Evolutionary conservation across 768 basidiomycete species (phyloP).

Genomic region (Mrakia gelida): DNA sequence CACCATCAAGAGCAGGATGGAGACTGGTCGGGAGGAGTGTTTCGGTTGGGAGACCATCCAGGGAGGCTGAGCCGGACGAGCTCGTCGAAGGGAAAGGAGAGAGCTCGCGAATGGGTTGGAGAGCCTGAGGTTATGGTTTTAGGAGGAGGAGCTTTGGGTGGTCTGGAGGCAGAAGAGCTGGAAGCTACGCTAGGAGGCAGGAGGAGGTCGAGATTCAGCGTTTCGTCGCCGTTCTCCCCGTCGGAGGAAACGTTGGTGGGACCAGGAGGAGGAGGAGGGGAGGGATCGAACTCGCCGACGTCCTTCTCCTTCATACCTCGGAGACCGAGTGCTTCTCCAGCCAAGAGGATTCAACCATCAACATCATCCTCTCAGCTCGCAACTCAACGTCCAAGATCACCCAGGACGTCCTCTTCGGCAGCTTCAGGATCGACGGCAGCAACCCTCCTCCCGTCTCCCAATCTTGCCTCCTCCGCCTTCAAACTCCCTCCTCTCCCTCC

Average conservation of each 20-base stretch:
- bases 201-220: background rate
- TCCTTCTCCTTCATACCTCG: conserved; percentile 3
- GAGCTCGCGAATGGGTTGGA: conserved; percentile 10
- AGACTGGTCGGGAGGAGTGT: conserved; percentile 5
- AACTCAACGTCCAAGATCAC: background rate
- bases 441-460: background rate
- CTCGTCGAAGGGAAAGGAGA: conserved; percentile 9
- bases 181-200: background rate
- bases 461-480: background rate
- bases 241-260: conserved; percentile 8
- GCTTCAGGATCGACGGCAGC: background rate
- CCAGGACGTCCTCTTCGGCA: background rate
- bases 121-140: background rate
- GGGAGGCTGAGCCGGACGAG: background rate
- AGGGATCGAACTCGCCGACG: background rate
- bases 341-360: background rate
- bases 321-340: background rate
- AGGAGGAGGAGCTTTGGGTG: background rate
- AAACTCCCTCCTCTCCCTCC: background rate
- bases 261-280: background rate
- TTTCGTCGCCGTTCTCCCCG: background rate
- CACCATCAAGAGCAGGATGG: background rate
- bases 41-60: background rate
- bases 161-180: background rate
- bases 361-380: background rate